Base-by-base conservation (phyloP, 1,284 basidiomycete species). In the Cutaneotrichosporon dermatis region DNA sequence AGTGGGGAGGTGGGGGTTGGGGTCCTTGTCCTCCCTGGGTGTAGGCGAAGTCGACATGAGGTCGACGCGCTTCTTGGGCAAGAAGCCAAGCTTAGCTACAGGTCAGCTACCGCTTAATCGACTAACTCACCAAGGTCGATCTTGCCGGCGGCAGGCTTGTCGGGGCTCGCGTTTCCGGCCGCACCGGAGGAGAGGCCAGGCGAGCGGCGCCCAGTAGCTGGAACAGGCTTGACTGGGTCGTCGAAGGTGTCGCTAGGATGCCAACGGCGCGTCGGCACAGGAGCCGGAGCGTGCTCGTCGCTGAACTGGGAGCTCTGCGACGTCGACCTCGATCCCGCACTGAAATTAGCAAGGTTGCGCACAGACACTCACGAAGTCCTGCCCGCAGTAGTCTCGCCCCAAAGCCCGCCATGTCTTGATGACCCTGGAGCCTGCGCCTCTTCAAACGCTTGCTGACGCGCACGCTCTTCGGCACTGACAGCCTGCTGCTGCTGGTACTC, bases 1-100 rank as follows among this genome's bases (percentile, higher is more conserved):
- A 34, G 61, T 66, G n/a, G 75, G 71, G 35, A 76, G 57, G 43
- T 65, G 59, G 16, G 71, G 69, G 62, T 74, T 70, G 40, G 68
- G 67, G 56, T 74, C 69, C 41, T 36, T 43, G 51, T 66, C 66
- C 42, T 72, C 57, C 15, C 10, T 34, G 8, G 40, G 51, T 67
- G 65, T 39, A 10, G 71, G 68, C 5, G 70, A 72, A 0, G 73
- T 66, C 3, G 71, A 73, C 46, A 77, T 62, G 16, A 77, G 71
- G 56, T 76, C 74, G 49, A 79, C 77, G 44, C 68, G 65, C 58
- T 76, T 76, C 68, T 79, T 79, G 4, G 77, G 77, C 6, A 79
- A 64, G 59, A 79, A 73, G 16, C 77, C 77, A 40, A 79, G 70
- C 64, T 77, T 79, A 51, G 75, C 73, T 76, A 57, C n/a, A 5